Percentiles rank a stretch among this genome's conserved stretches.
phyloP scores from a whole-genome alignment of 805 yeast species.

The Candida michaelii region DNA sequence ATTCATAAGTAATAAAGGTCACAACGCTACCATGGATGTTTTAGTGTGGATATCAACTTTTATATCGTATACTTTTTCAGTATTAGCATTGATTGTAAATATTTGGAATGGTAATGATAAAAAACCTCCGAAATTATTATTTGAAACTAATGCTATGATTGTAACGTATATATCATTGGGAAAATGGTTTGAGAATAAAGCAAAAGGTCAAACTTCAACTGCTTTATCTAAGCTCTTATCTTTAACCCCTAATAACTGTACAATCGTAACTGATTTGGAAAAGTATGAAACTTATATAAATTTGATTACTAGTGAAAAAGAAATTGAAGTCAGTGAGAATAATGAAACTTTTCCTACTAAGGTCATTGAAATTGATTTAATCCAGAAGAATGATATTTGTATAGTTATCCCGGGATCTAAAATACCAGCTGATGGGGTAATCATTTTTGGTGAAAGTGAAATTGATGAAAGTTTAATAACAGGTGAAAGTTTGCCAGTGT shows the following conservation, averaged over 20 bases:
- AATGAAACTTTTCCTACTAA: conserved; percentile 36
- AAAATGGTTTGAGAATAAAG: conserved; percentile 85
- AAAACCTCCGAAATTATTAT: conserved; percentile 65
- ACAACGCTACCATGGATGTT: conserved; percentile 83
- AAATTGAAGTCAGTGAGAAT: background rate
- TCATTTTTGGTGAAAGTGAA: conserved; percentile 76
- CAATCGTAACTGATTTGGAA: conserved; percentile 50
- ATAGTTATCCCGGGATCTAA: conserved; percentile 82
- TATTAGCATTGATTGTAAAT: conserved; percentile 55
- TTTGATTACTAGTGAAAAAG: conserved; percentile 7
- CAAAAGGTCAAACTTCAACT: conserved; percentile 90
- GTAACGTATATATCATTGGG: conserved; percentile 84
- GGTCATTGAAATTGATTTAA: conserved; percentile 66
- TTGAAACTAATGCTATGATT: conserved; percentile 87
- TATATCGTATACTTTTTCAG: conserved; percentile 74
- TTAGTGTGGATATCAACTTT: conserved; percentile 80
- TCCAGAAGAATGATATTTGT: conserved; percentile 76
- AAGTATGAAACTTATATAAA: conserved; percentile 20
- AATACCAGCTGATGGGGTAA: conserved; percentile 88
- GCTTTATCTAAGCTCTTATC: conserved; percentile 81
- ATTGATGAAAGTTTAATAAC: conserved; percentile 88
- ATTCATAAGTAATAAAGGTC: conserved; percentile 62
- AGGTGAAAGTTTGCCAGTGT: conserved; percentile 83
- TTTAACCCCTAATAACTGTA: conserved; percentile 75
- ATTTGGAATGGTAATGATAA: conserved; percentile 40